These are phyloP conservation scores for Blastobotrys indianensis DNA, from an alignment of 1,139 yeast genomes.

Conservation along the genomic window DNA sequence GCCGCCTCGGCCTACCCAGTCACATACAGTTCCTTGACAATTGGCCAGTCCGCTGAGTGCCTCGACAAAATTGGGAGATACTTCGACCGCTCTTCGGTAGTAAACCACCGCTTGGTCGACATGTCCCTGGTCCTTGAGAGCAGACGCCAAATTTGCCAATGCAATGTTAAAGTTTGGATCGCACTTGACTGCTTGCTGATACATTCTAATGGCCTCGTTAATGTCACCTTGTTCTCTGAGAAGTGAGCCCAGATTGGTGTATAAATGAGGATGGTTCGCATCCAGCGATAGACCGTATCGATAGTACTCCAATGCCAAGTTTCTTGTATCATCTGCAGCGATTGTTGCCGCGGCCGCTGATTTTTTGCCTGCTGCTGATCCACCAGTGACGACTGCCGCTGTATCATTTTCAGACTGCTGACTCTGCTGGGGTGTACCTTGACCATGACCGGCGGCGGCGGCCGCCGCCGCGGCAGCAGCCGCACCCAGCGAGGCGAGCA, in stretches of 20 bases:
- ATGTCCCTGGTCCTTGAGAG: constrained; percentile 33
- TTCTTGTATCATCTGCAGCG: constrained; percentile 14
- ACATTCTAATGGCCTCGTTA: constrained; percentile 31
- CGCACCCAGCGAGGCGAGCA: constrained; percentile 22
- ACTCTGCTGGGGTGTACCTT: background rate
- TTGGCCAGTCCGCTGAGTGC: constrained; percentile 33
- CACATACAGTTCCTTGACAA: constrained; percentile 31
- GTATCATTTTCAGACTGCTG: background rate
- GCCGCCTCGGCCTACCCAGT: constrained; percentile 33
- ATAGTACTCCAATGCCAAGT: constrained; percentile 30
- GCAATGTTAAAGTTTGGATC: constrained; percentile 33
- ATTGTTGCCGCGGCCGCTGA: background rate
- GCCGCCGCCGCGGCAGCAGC: constrained; percentile 3
- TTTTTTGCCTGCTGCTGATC: background rate
- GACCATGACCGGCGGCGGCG: background rate
- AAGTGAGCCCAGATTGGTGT: constrained; percentile 34
- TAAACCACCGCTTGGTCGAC: constrained; percentile 30
- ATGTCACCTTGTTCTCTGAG: constrained; percentile 31
- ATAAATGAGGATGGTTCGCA: constrained; percentile 32
- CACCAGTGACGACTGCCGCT: background rate
- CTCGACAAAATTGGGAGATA: constrained; percentile 30
- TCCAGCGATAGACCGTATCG: constrained; percentile 32
- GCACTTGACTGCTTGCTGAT: constrained; percentile 30
- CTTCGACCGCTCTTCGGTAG: constrained; percentile 29
- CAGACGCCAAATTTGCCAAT: constrained; percentile 32